These are phyloP conservation scores for Zygoascus biomembranicola DNA, from an alignment of 805 yeast genomes.

Conservation along the genomic window DNA sequence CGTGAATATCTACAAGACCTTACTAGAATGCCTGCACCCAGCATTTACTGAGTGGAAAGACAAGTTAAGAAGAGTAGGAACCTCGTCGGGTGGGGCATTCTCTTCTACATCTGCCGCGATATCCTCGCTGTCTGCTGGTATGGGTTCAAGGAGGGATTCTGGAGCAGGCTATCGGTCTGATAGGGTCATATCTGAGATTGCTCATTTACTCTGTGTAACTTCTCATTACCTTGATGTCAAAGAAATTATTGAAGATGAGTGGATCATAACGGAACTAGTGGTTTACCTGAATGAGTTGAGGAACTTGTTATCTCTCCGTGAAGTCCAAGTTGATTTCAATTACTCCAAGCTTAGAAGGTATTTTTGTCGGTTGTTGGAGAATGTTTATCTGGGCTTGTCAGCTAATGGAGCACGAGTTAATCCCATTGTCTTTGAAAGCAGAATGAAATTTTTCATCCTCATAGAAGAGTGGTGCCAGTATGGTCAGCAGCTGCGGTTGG, in stretches of 20 bases:
- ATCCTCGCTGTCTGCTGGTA: background rate
- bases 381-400: slow-evolving; percentile 42
- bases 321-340: slow-evolving; percentile 56
- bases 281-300: slow-evolving; percentile 55
- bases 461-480: slow-evolving; percentile 93
- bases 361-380: slow-evolving; percentile 75
- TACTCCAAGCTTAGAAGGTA: slow-evolving; percentile 73
- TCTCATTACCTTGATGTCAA: slow-evolving; percentile 49
- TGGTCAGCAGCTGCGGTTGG: slow-evolving; percentile 54
- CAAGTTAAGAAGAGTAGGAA: slow-evolving; percentile 2
- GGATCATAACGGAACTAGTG: slow-evolving; percentile 58
- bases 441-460: slow-evolving; percentile 72
- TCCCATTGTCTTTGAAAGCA: slow-evolving; percentile 80
- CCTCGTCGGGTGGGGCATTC: slow-evolving; percentile 1
- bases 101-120: background rate
- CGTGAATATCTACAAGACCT: slow-evolving; percentile 76
- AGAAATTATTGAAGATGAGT: slow-evolving; percentile 50
- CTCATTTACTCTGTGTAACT: slow-evolving; percentile 68
- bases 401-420: slow-evolving; percentile 30
- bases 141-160: slow-evolving; percentile 19
- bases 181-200: slow-evolving; percentile 59
- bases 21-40: slow-evolving; percentile 66
- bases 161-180: slow-evolving; percentile 17
- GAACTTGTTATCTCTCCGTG: slow-evolving; percentile 45
- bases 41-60: slow-evolving; percentile 48